A percentile compares a stretch with the other conserved stretches of the same genome.
These are phyloP conservation scores for Mycosphaerelloides madeirae DNA, from an alignment of 2,329 filamentous ascomycete genomes.

Conservation along the genomic window DNA sequence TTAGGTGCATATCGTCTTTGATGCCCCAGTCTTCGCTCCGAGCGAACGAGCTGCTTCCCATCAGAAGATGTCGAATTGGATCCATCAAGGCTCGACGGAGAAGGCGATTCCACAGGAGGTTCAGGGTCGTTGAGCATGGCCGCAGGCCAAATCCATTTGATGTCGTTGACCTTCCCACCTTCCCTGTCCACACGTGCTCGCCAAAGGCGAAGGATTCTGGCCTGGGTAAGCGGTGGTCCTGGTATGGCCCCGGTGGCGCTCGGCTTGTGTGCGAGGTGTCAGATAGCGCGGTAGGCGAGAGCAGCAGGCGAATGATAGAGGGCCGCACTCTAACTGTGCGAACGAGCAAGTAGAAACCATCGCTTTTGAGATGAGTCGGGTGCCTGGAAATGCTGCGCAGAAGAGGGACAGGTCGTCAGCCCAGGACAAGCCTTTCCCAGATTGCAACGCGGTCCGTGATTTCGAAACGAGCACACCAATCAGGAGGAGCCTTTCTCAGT, in stretches of 20 bases:
- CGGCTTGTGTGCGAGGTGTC: not conserved
- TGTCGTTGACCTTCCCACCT: no score
- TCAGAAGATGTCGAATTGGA: not conserved
- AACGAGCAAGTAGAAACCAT: slow-evolving; percentile 14
- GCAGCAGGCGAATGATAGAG: not conserved
- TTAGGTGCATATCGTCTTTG: slow-evolving; percentile 22
- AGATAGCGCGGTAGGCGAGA: slow-evolving; percentile 2
- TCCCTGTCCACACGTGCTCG: no score
- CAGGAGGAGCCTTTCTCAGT: not conserved
- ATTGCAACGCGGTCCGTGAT: not conserved
- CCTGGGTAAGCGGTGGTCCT: slow-evolving; percentile 2
- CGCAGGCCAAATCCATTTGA: slow-evolving; percentile 10
- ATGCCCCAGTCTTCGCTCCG: slow-evolving; percentile 19
- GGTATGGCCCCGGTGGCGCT: not conserved
- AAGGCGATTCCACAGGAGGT: slow-evolving; percentile 12
- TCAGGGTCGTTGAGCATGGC: slow-evolving; percentile 6
- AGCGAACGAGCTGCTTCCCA: slow-evolving; percentile 12
- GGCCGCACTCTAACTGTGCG: slow-evolving; percentile 11
- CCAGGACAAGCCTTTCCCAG: not conserved
- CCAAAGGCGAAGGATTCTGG: slow-evolving; percentile 2
- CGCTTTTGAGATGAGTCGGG: slow-evolving; percentile 12
- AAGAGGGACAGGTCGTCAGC: slow-evolving; percentile 3
- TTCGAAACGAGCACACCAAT: slow-evolving; percentile 9
- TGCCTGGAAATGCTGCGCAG: slow-evolving; percentile 3
- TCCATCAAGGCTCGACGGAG: not conserved